These are phyloP conservation scores for Populus tremula DNA, from an alignment of 345 rosid species.

Conservation along the genomic window DNA sequence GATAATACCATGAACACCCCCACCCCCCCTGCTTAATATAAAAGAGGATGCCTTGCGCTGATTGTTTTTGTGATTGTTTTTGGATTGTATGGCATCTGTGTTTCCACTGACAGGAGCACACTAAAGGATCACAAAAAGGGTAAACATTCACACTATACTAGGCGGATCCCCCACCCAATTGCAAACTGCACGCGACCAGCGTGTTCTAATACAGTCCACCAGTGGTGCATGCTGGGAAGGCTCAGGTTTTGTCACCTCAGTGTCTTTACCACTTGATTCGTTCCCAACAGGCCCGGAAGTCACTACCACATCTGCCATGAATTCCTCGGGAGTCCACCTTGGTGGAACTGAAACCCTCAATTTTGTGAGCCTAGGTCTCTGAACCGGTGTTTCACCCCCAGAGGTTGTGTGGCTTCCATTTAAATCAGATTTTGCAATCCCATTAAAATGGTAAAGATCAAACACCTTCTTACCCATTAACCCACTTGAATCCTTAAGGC, in stretches of 20 bases:
- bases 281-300: slow-evolving; percentile 42
- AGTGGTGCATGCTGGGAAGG: slow-evolving; percentile 86
- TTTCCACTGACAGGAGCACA: not conserved
- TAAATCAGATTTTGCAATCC: slow-evolving; percentile 91
- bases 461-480: slow-evolving; percentile 95
- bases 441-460: slow-evolving; percentile 93
- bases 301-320: slow-evolving; percentile 56
- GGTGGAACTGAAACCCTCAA: slow-evolving; percentile 94
- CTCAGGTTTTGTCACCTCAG: slow-evolving; percentile 63
- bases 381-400: slow-evolving; percentile 58
- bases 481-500: slow-evolving; percentile 85
- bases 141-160: slow-evolving; percentile 67
- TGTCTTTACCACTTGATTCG: slow-evolving; percentile 43
- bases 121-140: not conserved
- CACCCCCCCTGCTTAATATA: slow-evolving; percentile 6
- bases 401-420: slow-evolving; percentile 55
- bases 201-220: slow-evolving; percentile 89
- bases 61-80: not conserved
- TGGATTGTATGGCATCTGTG: not conserved
- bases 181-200: slow-evolving; percentile 91
- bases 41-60: not conserved
- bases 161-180: slow-evolving; percentile 96
- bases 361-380: slow-evolving; percentile 95
- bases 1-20: slow-evolving; percentile 3
- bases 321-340: slow-evolving; percentile 98